Base-by-base conservation (phyloP, 202 grass and related monocot genomes). In the Setaria viridis region DNA sequence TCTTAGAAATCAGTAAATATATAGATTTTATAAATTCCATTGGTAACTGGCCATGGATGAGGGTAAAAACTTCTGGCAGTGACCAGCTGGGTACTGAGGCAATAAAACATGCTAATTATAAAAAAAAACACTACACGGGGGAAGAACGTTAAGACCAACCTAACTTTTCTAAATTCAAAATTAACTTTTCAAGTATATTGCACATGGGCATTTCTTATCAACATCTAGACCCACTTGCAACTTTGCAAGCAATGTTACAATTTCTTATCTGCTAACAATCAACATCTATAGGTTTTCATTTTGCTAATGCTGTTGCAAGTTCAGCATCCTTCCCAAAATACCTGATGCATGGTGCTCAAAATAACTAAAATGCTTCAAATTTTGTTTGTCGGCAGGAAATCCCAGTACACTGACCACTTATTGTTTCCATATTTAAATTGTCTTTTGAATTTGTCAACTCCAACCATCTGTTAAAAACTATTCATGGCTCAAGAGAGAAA, bases 371-470 rank as follows among this genome's bases (percentile, higher is more conserved):
- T 70, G 21, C 25, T 46, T 72, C 21, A 32, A 34, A 49, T 82
- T 57, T 60, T 32, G 19, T 30, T 45, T 17, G 49, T 53, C 15
- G 57, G 72, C 42, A 54, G 13, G 62, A 85, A 76, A 56, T 58
- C 11, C 6, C 72, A 55, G 34, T n/a, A 77, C 53, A 77, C 47
- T 45, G 11, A 78, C 74, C 60, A 11, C 51, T 60, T 71, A 17
- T 34, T 79, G 32, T 56, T 73, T 75, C 50, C 21, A 72, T 62
- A 63, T 79, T 62, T 25, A 83, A 34, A 34, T 34, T 47, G 17
- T 50, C 45, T 80, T 64, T 83, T n/a, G 2, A 37, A 70, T 60
- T 41, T 70, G 42, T 41, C 55, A 85, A 79, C 70, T 74, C 14
- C 29, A 19, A 85, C 53, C 20, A 32, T 43, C 53, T 50, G 42